Evolutionary conservation across 2,329 filamentous ascomycete genomes (phyloP), one percentile per base, ranked within the genome.

Genomic region (Alternaria gansuensis): DNA sequence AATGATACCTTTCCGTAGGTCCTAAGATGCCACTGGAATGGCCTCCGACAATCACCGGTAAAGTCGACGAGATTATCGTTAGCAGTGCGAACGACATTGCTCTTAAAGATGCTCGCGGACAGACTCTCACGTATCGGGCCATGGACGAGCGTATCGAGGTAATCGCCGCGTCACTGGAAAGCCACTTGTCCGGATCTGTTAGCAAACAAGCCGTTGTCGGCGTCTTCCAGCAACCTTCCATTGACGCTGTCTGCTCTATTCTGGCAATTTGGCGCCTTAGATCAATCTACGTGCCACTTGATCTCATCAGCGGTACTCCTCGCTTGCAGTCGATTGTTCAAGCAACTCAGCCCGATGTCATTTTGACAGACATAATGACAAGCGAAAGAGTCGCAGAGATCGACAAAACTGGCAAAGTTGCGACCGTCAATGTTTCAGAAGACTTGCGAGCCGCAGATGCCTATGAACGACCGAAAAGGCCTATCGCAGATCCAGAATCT

Each of bases 201-300:
- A 10, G 21, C 14, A 23, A 23, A 17, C 37, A 40, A 17, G n/a
- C 26, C 26, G 31, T 51, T 14, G 75, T 85, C 2, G 75, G 65
- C 0, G 79, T 85, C 2, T 79, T 82, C 51, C 78, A 80, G 41
- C 49, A 79, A 9, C 73, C 82, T 0, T 60, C 71, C 0, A 33
- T 68, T 0, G 76, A 82, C 41, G 78, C 37, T 33, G 28, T 62
- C 11, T 63, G 54, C 36, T 67, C 66, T 3, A 23, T 71, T 7
- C 60, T 71, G 4, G 68, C 66, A 13, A 69, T 71, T 28, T 28
- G 41, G 21, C 49, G 58, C 7, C 17, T 63, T 21, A 62, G 64
- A 3, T 45, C 41, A 2, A 36, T 60, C 6, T 69, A 69, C 34
- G 57, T 69, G 2, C 65, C 68, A 13, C 36, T 69, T 10, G 67